Evolutionary conservation across 2,329 filamentous ascomycete species (phyloP).

Genomic region (Ilyonectria robusta): DNA sequence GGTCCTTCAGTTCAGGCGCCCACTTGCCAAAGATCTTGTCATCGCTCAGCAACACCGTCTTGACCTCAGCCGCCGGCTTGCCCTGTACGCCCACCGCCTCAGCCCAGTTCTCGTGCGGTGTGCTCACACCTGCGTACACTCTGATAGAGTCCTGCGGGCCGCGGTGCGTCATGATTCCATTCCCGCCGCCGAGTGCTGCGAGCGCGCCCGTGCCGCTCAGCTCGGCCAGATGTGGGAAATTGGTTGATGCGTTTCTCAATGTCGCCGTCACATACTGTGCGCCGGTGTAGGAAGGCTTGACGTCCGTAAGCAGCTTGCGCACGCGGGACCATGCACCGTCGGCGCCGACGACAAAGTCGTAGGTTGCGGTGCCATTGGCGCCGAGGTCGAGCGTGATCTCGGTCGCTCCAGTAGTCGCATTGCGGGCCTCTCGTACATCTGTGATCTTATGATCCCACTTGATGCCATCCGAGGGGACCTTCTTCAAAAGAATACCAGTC

Average conservation of each 20-base stretch:
- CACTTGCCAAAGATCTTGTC: slow-evolving; percentile 45
- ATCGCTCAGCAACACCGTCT: slow-evolving; percentile 39
- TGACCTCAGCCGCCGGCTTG: neutral
- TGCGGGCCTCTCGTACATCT: neutral
- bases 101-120: slow-evolving; percentile 43
- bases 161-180: slow-evolving; percentile 55
- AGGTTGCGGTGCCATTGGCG: neutral
- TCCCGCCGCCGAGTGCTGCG: slow-evolving; percentile 53
- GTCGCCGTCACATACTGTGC: slow-evolving; percentile 55
- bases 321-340: slow-evolving; percentile 49
- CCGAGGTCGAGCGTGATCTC: slow-evolving; percentile 26
- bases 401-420: neutral
- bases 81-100: neutral
- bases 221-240: slow-evolving; percentile 55
- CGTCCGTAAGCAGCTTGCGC: slow-evolving; percentile 52
- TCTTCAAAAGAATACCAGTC: slow-evolving; percentile 51
- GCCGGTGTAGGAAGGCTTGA: slow-evolving; percentile 56
- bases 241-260: slow-evolving; percentile 50
- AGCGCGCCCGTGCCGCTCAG: slow-evolving; percentile 57
- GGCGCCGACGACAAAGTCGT: slow-evolving; percentile 34
- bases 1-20: slow-evolving; percentile 44
- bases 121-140: slow-evolving; percentile 48
- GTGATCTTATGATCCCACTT: slow-evolving; percentile 50
- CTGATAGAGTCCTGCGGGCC: slow-evolving; percentile 48
- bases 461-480: slow-evolving; percentile 51